Conservation (phyloP, 202 grass and related monocot genomes). For the Zizania palustris region DNA sequence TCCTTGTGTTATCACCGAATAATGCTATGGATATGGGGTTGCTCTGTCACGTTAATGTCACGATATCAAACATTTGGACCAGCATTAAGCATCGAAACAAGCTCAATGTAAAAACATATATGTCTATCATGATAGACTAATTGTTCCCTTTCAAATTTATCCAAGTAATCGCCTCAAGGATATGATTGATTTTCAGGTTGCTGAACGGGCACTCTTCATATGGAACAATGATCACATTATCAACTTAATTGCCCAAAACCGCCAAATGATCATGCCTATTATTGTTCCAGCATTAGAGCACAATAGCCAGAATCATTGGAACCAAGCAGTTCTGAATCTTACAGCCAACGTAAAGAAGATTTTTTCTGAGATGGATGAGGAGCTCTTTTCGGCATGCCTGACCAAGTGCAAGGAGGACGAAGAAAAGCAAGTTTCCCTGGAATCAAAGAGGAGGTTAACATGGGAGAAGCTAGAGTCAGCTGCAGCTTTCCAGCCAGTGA, state of each 20-base stretch:
- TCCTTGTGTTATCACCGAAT: slow-evolving; percentile 29
- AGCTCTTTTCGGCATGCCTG: slow-evolving; percentile 62
- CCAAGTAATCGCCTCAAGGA: background rate
- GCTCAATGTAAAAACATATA: background rate
- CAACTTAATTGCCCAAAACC: slow-evolving; percentile 71
- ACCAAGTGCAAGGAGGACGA: slow-evolving; percentile 69
- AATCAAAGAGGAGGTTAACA: slow-evolving; percentile 56
- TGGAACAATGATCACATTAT: slow-evolving; percentile 91
- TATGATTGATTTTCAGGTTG: slow-evolving; percentile 60
- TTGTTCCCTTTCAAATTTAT: background rate
- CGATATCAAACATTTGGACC: slow-evolving; percentile 23
- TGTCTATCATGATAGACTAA: slow-evolving; percentile 8
- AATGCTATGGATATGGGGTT: background rate
- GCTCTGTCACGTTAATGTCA: slow-evolving; percentile 18
- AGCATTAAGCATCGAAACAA: slow-evolving; percentile 29
- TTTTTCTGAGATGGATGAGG: slow-evolving; percentile 80
- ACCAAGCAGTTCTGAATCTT: slow-evolving; percentile 79
- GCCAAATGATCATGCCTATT: slow-evolving; percentile 71
- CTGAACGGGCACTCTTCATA: slow-evolving; percentile 86
- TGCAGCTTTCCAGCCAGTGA: slow-evolving; percentile 80
- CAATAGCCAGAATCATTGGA: slow-evolving; percentile 80
- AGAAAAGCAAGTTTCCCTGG: slow-evolving; percentile 46
- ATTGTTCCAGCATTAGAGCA: slow-evolving; percentile 72
- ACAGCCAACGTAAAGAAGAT: slow-evolving; percentile 77
- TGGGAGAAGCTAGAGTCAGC: slow-evolving; percentile 80